phyloP scores from a whole-genome alignment of 2,329 filamentous ascomycete species.

The Parafenestella ontariensis region DNA sequence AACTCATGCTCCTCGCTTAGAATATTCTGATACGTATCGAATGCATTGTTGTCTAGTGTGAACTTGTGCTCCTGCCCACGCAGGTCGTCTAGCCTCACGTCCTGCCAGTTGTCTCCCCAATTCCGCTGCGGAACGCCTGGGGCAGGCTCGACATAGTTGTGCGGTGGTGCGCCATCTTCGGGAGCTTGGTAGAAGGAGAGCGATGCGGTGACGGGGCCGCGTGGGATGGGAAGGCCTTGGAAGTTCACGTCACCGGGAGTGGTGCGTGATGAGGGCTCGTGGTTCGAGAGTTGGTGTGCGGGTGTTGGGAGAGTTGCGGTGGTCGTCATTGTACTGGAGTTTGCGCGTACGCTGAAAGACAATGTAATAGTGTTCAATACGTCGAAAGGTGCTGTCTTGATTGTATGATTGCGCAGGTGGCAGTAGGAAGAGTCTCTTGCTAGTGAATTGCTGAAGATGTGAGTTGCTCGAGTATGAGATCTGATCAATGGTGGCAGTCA shows the following conservation, averaged over 20 bases:
- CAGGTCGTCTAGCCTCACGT: conserved; percentile 72
- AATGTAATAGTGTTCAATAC: neutral
- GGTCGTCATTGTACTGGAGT: conserved; percentile 50
- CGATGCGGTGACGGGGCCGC: conserved; percentile 33
- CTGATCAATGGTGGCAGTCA: conserved; percentile 3
- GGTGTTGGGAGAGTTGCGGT: conserved; percentile 51
- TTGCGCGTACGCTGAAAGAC: neutral
- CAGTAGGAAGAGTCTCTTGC: neutral
- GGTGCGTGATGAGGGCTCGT: conserved; percentile 31
- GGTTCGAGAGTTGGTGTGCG: conserved; percentile 49
- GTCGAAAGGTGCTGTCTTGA: neutral
- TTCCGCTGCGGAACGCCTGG: conserved; percentile 72
- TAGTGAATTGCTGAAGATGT: conserved; percentile 3
- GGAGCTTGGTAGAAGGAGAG: conserved; percentile 41
- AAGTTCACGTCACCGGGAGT: conserved; percentile 42
- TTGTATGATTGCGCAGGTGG: neutral
- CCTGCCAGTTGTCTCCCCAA: conserved; percentile 58
- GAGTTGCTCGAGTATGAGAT: conserved; percentile 6
- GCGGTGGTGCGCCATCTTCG: conserved; percentile 35
- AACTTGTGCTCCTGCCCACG: conserved; percentile 73
- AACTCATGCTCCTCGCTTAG: conserved; percentile 67
- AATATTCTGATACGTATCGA: conserved; percentile 68
- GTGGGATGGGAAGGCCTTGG: conserved; percentile 38
- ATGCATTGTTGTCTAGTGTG: conserved; percentile 76
- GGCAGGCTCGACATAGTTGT: conserved; percentile 66